phyloP scores from a whole-genome alignment of 495 filamentous ascomycete species.

The Xylaria castorea region DNA sequence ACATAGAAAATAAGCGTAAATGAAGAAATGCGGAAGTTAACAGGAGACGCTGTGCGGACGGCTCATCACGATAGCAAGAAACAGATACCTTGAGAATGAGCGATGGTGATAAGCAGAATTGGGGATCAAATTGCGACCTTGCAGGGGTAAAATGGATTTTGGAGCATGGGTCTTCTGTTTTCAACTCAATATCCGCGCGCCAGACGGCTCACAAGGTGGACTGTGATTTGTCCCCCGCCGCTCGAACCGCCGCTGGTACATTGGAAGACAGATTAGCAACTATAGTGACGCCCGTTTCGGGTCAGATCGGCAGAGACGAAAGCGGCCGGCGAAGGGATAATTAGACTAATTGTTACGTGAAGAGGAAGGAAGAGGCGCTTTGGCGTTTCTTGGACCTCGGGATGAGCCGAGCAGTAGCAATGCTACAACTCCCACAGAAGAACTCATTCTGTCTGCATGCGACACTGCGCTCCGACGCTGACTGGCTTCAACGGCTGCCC shows the following conservation, averaged over 20 bases:
- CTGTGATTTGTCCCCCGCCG: slow-evolving; percentile 39
- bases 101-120: slow-evolving; percentile 20
- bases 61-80: slow-evolving; percentile 10
- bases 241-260: slow-evolving; percentile 17
- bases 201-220: slow-evolving; percentile 36
- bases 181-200: slow-evolving; percentile 39
- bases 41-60: slow-evolving; percentile 14
- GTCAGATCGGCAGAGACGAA: slow-evolving; percentile 15
- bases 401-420: slow-evolving; percentile 27
- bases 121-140: background rate
- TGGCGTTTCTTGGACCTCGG: slow-evolving; percentile 22
- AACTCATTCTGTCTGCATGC: slow-evolving; percentile 1
- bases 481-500: slow-evolving; percentile 23
- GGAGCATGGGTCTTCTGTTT: slow-evolving; percentile 25
- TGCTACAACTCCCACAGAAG: slow-evolving; percentile 9
- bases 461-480: slow-evolving; percentile 29
- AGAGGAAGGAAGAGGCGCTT: slow-evolving; percentile 10
- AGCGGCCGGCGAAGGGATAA: background rate
- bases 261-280: slow-evolving; percentile 7
- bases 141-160: slow-evolving; percentile 4
- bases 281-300: background rate
- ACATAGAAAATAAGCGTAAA: background rate
- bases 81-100: slow-evolving; percentile 8
- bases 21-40: background rate
- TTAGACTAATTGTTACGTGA: background rate